Percentiles rank a stretch among this genome's conserved stretches.
These are phyloP conservation scores for Schizopora paradoxa DNA, from an alignment of 1,284 basidiomycete species.

Conservation along the genomic window DNA sequence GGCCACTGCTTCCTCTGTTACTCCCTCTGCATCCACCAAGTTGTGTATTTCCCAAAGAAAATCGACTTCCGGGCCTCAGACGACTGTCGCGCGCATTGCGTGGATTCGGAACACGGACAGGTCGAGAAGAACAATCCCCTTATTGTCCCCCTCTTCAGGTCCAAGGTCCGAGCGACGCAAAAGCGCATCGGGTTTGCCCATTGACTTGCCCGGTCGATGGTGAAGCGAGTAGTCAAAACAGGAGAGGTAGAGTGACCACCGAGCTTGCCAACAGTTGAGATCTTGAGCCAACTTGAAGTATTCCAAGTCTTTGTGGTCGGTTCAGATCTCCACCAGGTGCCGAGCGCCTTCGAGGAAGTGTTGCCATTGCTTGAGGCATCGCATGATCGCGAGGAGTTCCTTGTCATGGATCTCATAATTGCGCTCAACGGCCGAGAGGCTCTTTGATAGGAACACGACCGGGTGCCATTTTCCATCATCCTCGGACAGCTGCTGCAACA, in stretches of 20 bases:
- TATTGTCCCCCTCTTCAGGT: constrained; percentile 5
- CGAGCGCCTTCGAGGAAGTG: constrained; percentile 24
- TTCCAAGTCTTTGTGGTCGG: constrained; percentile 30
- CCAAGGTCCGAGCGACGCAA: neutral
- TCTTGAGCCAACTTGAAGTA: constrained; percentile 27
- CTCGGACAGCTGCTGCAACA: constrained; percentile 27
- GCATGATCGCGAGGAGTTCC: constrained; percentile 39
- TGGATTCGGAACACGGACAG: neutral
- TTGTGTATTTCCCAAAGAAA: too few species aligned
- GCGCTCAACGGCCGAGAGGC: constrained; percentile 25
- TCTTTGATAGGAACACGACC: constrained; percentile 27
- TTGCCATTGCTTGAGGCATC: constrained; percentile 31
- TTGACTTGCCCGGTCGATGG: constrained; percentile 1
- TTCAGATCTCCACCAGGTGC: constrained; percentile 19
- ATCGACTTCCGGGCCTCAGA: too few species aligned
- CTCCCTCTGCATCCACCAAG: constrained; percentile 1
- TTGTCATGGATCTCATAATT: constrained; percentile 46
- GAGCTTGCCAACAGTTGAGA: constrained; percentile 31
- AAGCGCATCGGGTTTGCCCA: neutral
- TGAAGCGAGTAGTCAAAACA: constrained; percentile 34
- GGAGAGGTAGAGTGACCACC: constrained; percentile 36
- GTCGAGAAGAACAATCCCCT: neutral
- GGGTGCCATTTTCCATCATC: constrained; percentile 27
- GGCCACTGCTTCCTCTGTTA: neutral
- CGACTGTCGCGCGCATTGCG: neutral